Evolutionary conservation across 2,329 filamentous ascomycete genomes (phyloP), one percentile per base, ranked within the genome.

Genomic region (Aspergillus viridinutans): DNA sequence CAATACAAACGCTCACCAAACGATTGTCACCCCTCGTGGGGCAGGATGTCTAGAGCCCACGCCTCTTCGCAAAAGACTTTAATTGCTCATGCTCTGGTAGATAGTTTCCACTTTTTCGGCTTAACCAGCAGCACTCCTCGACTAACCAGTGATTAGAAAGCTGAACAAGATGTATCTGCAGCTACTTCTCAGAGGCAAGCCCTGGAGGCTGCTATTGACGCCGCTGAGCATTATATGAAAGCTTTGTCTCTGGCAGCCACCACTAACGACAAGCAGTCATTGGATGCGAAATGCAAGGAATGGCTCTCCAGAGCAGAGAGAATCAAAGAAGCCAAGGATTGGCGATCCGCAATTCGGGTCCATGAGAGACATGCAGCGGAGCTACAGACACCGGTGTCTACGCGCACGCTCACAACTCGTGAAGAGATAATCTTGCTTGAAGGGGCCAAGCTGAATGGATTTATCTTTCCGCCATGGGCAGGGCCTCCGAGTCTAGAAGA

Each of bases 381-480:
- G 47, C 67, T 80, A 38, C 74, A 69, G 48, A 78, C 80, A 60
- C 83, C 83, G 2, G 59, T 73, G 3, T 85, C 84, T 25, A 81
- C 77, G 9, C 82, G 89, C 53, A 79, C 82, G 56, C 78, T 89
- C 14, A 82, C 90, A 2, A 88, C 82, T 4, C 80, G 81, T 17
- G 92, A 96, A 72, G 82, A 92, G 67, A 87, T 89, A 29, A 86
- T 97, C 52, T 74, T 97, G 8, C 78, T 90, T 1, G 86, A 87
- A 67, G 86, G 88, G 3, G 94, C 92, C 4, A 88, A 85, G 55
- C 80, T 99, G 21, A 90, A 96, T 69, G 90, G 89, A 0, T 89
- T 86, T 67, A 81, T 88, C 21, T 97, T 96, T 64, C 91, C 89
- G 10, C 91, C 90, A 0, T 99, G 94, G 94, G 83, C 83, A n/a